phyloP scores from a whole-genome alignment of 305 asterid species.

The Fraxinus xanthoxyloides region DNA sequence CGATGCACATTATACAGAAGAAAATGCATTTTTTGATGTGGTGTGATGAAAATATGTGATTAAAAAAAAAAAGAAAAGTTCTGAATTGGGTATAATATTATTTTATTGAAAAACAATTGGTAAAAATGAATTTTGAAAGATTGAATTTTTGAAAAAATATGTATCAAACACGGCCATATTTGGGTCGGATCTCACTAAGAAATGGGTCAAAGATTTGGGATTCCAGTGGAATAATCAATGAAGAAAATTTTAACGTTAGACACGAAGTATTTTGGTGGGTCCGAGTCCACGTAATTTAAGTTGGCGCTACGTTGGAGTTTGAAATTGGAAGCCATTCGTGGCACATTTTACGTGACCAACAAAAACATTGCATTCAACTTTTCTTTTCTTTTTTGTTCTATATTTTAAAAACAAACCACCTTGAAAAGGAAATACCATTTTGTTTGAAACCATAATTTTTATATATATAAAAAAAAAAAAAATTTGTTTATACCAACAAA shows the following conservation, averaged over 20 bases:
- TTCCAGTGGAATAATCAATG: not conserved
- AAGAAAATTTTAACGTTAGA: not conserved
- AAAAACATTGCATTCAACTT: not conserved
- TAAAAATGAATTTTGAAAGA: no score
- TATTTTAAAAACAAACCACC: not conserved
- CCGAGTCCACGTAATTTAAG: slow-evolving; percentile 18
- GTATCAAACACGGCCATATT: no score
- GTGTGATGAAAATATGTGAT: no score
- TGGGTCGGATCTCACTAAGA: not conserved
- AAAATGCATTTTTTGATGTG: no score
- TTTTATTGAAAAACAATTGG: no score
- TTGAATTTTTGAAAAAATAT: no score
- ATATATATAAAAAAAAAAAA: not conserved
- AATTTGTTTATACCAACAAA: not conserved
- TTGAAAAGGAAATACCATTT: not conserved
- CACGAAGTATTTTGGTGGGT: slow-evolving; percentile 6
- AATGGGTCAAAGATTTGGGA: not conserved
- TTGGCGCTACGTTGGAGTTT: slow-evolving; percentile 12
- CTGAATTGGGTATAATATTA: no score
- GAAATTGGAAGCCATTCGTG: slow-evolving; percentile 5
- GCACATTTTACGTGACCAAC: not conserved
- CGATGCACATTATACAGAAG: no score
- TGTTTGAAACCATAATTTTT: not conserved
- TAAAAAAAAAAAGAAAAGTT: no score
- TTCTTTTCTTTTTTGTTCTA: not conserved